Evolutionary conservation across 2,329 filamentous ascomycete genomes (phyloP), one percentile per base, ranked within the genome.

Genomic region (Penicillium sp.): DNA sequence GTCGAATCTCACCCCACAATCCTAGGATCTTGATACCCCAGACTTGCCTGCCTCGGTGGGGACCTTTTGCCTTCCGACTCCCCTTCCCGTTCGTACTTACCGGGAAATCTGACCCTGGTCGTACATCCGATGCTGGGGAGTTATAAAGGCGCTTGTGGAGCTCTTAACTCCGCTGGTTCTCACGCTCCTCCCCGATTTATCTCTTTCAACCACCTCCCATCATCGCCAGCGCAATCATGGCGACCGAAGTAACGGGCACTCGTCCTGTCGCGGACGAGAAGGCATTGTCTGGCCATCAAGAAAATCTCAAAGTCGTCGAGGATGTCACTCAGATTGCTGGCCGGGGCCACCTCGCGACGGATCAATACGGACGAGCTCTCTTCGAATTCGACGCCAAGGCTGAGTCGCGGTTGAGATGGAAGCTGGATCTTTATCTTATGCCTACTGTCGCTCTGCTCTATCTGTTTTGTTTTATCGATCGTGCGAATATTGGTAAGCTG

Each of bases 391-490:
- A 90, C 66, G 76, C 80, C 3, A 80, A 75, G 30, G 86, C 84
- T 2, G 89, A 90, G 70, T 73, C 81, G 7, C 83, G 79, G 56
- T 79, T 91, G 26, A 80, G 87, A 7, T 76, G 78, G 69, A 91
- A 91, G 73, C 87, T 91, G 52, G 89, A 91, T 68, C 67, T 90
- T 6, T 84, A 81, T 67, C 84, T 90, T 49, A 80, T 91, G 0
- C 89, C 90, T 0, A 90, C 86, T 0, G 88, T 91, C 0, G 78
- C 88, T 0, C 61, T 91, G 0, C 77, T 91, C 3, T 91, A 91
- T 68, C 81, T 91, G 0, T 91, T 91, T 69, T 91, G 88, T 76
- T 91, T 91, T 75, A 90, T 91, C 65, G 89, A 91, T 68, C 83
- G 89, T n/a, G 87, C 89, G 26, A 91, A 91, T 64, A 89, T 92